Evolutionary conservation across 768 basidiomycete genomes (phyloP).

Genomic region (Lepiota subincarnata): DNA sequence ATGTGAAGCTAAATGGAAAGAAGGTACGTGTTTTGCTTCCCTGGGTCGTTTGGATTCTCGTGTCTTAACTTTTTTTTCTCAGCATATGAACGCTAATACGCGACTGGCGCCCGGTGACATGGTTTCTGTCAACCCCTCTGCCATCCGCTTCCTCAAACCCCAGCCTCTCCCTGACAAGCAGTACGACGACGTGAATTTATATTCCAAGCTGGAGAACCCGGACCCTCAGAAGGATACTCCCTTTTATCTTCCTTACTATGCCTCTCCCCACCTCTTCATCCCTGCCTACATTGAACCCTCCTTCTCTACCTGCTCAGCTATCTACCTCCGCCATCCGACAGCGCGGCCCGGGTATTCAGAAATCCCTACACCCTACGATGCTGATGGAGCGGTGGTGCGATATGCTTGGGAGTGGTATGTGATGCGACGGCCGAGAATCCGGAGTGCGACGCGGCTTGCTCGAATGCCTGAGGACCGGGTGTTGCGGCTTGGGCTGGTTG

Average conservation of each 20-base stretch:
- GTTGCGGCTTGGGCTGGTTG: conserved; percentile 29
- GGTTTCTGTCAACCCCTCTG: conserved; percentile 80
- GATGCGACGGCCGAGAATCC: conserved; percentile 59
- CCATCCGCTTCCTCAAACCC: conserved; percentile 66
- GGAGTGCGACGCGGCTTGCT: conserved; percentile 58
- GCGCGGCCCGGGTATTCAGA: conserved; percentile 95
- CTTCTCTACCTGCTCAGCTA: conserved; percentile 83
- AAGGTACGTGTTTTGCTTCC: conserved; percentile 53
- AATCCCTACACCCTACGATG: conserved; percentile 93
- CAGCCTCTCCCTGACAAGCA: conserved; percentile 23
- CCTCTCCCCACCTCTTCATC: conserved; percentile 89
- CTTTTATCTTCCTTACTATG: conserved; percentile 83
- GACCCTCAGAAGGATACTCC: conserved; percentile 40
- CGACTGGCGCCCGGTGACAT: conserved; percentile 92
- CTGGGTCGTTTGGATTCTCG: neutral
- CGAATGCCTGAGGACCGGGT: conserved; percentile 67
- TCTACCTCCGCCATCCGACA: conserved; percentile 95
- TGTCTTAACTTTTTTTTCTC: conserved; percentile 9
- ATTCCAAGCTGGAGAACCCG: conserved; percentile 11
- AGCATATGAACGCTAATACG: conserved; percentile 85
- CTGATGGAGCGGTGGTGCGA: conserved; percentile 89
- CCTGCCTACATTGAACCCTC: conserved; percentile 68
- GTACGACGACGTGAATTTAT: conserved; percentile 31
- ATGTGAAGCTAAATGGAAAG: conserved; percentile 85
- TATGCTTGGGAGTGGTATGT: conserved; percentile 97